These are phyloP conservation scores for Magnusiomyces sp. DNA, from an alignment of 1,139 yeast genomes.

Conservation along the genomic window DNA sequence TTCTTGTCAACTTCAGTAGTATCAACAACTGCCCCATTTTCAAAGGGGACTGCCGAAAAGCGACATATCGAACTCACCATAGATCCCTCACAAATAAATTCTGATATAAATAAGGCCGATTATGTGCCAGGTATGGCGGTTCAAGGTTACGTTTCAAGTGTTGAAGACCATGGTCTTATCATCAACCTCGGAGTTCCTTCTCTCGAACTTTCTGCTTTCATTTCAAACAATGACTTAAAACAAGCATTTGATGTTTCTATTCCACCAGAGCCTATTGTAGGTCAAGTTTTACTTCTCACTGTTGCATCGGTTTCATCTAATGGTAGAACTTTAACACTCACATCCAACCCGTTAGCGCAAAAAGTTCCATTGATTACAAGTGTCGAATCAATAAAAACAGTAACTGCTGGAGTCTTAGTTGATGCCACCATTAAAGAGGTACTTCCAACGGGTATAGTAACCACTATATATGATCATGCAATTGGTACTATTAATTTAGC, in stretches of 20 bases:
- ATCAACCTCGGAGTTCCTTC: constrained; percentile 57
- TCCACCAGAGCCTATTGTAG: constrained; percentile 34
- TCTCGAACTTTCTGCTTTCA: constrained; percentile 52
- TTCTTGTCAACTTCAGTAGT: constrained; percentile 77
- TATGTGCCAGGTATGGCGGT: constrained; percentile 51
- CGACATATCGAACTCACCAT: constrained; percentile 65
- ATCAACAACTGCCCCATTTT: constrained; percentile 25
- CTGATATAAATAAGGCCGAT: constrained; percentile 59
- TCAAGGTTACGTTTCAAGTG: constrained; percentile 68
- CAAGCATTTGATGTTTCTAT: constrained; percentile 27
- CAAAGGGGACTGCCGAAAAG: constrained; percentile 26
- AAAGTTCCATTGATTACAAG: constrained; percentile 40
- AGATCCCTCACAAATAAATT: constrained; percentile 69
- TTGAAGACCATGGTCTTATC: constrained; percentile 88
- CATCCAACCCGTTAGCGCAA: constrained; percentile 37
- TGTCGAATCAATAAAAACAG: constrained; percentile 64
- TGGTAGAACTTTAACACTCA: constrained; percentile 56
- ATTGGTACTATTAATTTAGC: constrained; percentile 64
- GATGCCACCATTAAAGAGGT: constrained; percentile 63
- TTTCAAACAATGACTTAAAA: constrained; percentile 57
- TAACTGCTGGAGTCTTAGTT: constrained; percentile 76
- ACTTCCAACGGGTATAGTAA: constrained; percentile 47
- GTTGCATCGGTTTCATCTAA: constrained; percentile 31
- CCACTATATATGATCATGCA: constrained; percentile 65
- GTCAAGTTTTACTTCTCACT: constrained; percentile 33